Evolutionary conservation across 331 rosid species (phyloP).

Genomic region (Phaseolus coccineus): DNA sequence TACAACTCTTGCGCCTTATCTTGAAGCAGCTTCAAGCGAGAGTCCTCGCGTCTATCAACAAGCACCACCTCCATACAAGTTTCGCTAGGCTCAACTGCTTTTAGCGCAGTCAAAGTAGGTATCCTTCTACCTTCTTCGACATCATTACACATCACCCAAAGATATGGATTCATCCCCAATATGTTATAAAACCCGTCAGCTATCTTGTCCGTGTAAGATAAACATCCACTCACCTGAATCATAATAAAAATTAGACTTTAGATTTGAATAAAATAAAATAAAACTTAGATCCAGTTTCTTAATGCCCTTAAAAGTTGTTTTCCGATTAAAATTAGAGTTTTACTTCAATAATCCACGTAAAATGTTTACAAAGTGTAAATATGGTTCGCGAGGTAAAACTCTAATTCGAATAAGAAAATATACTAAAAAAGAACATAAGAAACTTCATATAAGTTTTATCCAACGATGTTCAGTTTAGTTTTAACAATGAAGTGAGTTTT

Average conservation of each 20-base stretch:
- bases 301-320: background rate
- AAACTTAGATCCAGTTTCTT: background rate
- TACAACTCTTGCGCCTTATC: conserved; percentile 86
- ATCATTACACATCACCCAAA: conserved; percentile 94
- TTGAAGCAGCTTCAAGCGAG: conserved; percentile 84
- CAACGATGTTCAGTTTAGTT: background rate
- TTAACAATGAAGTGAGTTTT: background rate
- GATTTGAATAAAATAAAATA: background rate
- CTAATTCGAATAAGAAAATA: background rate
- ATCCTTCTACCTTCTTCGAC: conserved; percentile 66
- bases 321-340: background rate
- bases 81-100: conserved; percentile 67
- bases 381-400: background rate
- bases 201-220: conserved; percentile 92
- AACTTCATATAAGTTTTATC: background rate
- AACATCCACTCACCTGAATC: conserved; percentile 88
- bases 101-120: conserved; percentile 78
- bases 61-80: conserved; percentile 90
- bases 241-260: background rate
- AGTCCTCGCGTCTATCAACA: conserved; percentile 73
- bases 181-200: conserved; percentile 95
- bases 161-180: conserved; percentile 96
- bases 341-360: background rate
- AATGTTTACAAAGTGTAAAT: background rate
- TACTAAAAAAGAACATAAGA: background rate